Base-by-base conservation (phyloP, 2,329 filamentous ascomycete genomes). In the Gaeumannomyces sp. region DNA sequence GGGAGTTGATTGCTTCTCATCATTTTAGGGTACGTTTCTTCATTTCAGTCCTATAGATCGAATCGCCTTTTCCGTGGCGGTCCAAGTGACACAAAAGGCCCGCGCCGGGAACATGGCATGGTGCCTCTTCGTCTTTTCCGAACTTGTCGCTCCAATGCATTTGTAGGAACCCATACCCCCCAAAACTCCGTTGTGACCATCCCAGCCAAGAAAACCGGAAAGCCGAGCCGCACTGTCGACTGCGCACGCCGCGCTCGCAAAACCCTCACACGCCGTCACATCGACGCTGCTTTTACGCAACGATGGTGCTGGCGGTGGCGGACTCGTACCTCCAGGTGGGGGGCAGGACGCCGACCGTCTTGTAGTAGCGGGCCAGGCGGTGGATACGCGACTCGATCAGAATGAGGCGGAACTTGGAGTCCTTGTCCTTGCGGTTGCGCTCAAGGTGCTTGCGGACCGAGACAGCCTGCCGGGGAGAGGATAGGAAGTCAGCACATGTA, bases 331-430 rank as follows among this genome's bases (percentile, higher is more conserved):
- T 93, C 94, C 94, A 98, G 84, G 92, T 98, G 74, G 94, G 94
- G 76, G 94, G 86, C 69, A 89, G 85, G 76, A 89, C 85, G 79
- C 86, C 87, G 77, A 89, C 94, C 80, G 93, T 94, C 91, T 97
- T 98, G 92, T 98, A 99, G 91, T 70, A 71, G 85, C 89, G 91
- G 79, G 93, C 95, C 74, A 99, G 91, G 85, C 95, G 94, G 91
- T 99, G 95, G 83, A 99, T 98, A 84, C 96, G 92, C 80, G 95
- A 98, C 88, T 99, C 95, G 84, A 99, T 96, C 75, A 99, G 91
- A 94, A 99, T 99, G 72, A 99, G 92, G 79, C 95, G 94, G 92
- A 99, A 99, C 88, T 99, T 99, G 87, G 90, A 92, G 88, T 99
- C 95, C 87, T 93, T 96, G 88, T 99, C 95, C 89, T 99, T 99